Base-by-base conservation (phyloP, 78 protist species). In the Diacronema lutheri region DNA sequence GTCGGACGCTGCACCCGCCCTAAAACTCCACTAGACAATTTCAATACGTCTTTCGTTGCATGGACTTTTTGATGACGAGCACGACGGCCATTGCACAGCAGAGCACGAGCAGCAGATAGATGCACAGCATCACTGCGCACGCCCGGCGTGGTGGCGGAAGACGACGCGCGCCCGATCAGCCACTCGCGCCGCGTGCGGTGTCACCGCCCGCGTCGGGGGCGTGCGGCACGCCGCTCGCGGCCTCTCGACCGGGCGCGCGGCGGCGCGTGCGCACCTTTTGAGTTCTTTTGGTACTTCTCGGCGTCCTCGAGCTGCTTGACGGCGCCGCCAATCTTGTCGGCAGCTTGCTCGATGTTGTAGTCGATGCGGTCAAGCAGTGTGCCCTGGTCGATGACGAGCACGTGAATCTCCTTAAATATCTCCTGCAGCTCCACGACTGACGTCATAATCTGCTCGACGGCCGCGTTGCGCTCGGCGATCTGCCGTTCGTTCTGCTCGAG, bases 311-410 rank as follows among this genome's bases (percentile, higher is more conserved):
- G 58, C 60, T 72, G 61, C 19, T 1, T 20, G 13, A 10, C 38
- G 1, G 80, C 80, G 20, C 9, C 61, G 26, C 16, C 60, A 5
- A 72, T n/a, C 23, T 19, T 6, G 25, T 46, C 62, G 20, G 62
- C 37, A 31, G 60, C 80, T 21, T 72, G 80, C 80, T 72, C 80
- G 25, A 72, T 72, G 80, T 72, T 72, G 61, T n/a, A 72, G 41
- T 72, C 80, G 19, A 72, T 72, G 44, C 80, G 80, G 37, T 72
- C 80, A 33, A 72, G 80, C 13, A 72, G 25, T 9, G 80, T 72
- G 10, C 80, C 80, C 60, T 72, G 80, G 37, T 72, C 80, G 40
- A 72, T 72, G 61, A 72, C 80, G 60, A 72, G 80, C 38, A 40
- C 80, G 4, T 72, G 57, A 21, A 72, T 40, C 33, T 72, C 80